Base-by-base conservation (phyloP, 495 filamentous ascomycete genomes). In the Neurospora cerealis region DNA sequence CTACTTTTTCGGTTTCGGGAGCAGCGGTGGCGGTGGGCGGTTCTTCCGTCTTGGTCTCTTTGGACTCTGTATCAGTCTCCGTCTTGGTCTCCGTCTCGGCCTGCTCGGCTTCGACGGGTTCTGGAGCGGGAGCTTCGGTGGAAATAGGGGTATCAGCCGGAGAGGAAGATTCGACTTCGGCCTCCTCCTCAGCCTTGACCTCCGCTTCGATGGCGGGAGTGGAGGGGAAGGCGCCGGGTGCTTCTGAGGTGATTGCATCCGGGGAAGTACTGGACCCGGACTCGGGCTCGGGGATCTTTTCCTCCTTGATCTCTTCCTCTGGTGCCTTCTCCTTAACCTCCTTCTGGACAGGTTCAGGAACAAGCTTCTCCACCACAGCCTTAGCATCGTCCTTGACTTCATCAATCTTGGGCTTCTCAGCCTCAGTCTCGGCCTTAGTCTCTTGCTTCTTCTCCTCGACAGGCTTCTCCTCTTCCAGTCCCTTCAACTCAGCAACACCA, bases 341-440 rank as follows among this genome's bases (percentile, higher is more conserved):
- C 73, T 62, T 17, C 54, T 62, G 54, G 54, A 32, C 24, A 32
- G 54, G 24, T 32, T 62, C 54, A 17, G 54, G 54, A 62, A 17
- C 54, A 17, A 62, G 74, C 40, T 77, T 74, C 21, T 82, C 80
- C 39, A 73, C 77, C 37, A 78, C 70, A 10, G 79, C 76, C 39
- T 72, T 71, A 3, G 76, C 76, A 41, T 77, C 73, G 24, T 81
- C 72, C 62, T 76, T 74, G 15, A 73, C 76, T 40, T 74, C 71
- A 24, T 73, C 48, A 11, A 32, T 3, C 34, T 34, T 70, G 8
- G 84, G 72, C 19, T 75, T 78, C 24, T 82, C 84, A 54, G 83
- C 80, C 60, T 86, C 42, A 21, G 19, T 32, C 74, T 75, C 83
- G n/a, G 79, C 74, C 34, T 85, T 81, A 75, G 81, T 81, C 41